Evolutionary conservation across 2,329 filamentous ascomycete genomes (phyloP).

Genomic region (Bipolaris zeicola): DNA sequence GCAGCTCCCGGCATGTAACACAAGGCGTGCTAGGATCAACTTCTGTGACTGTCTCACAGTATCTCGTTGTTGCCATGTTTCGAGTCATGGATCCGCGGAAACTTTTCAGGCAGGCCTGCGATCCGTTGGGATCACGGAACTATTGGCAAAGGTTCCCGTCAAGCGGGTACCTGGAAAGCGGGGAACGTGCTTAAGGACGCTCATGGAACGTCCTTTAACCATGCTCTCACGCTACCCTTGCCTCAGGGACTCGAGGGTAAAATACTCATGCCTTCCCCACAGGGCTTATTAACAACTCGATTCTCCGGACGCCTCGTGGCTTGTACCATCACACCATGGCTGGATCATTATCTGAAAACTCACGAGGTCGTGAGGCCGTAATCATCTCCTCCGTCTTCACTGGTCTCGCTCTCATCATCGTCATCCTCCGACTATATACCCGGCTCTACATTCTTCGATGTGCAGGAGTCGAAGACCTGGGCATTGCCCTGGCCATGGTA

Average conservation of each 20-base stretch:
- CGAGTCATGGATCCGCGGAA: constrained; percentile 11
- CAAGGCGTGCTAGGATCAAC: constrained; percentile 4
- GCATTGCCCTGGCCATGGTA: constrained; percentile 37
- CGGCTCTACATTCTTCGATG: constrained; percentile 38
- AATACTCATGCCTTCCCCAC: constrained; percentile 11
- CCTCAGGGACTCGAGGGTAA: constrained; percentile 6
- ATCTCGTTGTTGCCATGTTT: not conserved
- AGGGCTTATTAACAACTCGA: not conserved
- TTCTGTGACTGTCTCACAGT: constrained; percentile 9
- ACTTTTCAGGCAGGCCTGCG: constrained; percentile 6
- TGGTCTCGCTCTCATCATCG: constrained; percentile 28
- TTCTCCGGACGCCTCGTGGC: constrained; percentile 2
- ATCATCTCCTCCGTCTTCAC: constrained; percentile 34
- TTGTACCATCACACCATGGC: constrained; percentile 9
- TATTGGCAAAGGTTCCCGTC: constrained; percentile 8
- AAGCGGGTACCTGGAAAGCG: constrained; percentile 6
- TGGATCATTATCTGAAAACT: constrained; percentile 19
- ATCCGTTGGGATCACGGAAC: constrained; percentile 2
- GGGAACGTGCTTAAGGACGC: constrained; percentile 11
- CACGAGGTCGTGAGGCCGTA: constrained; percentile 32
- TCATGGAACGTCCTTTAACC: constrained; percentile 3
- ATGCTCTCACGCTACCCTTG: constrained; percentile 4
- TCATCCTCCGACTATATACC: constrained; percentile 38
- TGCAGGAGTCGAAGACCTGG: constrained; percentile 37
- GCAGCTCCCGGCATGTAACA: constrained; percentile 2